These are phyloP conservation scores for Lomentospora prolificans DNA, from an alignment of 2,329 filamentous ascomycete genomes.

Conservation along the genomic window DNA sequence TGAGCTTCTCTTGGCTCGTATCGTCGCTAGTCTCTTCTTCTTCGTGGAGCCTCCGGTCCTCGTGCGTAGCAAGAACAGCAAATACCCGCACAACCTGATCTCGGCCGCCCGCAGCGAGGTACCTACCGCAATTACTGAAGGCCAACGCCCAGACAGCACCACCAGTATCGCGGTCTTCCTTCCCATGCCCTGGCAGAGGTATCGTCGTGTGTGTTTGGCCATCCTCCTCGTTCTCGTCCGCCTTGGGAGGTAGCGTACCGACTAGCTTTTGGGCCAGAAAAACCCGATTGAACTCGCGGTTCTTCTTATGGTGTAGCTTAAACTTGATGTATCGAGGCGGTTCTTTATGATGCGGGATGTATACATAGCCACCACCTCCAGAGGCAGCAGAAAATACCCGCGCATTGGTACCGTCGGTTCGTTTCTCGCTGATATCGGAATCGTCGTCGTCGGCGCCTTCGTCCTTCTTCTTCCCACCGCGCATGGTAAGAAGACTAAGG, in stretches of 20 bases:
- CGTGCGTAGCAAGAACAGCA: slow-evolving; percentile 72
- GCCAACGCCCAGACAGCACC: slow-evolving; percentile 85
- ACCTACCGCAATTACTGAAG: slow-evolving; percentile 86
- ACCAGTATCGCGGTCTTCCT: slow-evolving; percentile 29
- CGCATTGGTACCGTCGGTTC: slow-evolving; percentile 74
- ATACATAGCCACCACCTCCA: slow-evolving; percentile 53
- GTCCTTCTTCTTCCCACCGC: slow-evolving; percentile 64
- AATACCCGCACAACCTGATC: slow-evolving; percentile 81
- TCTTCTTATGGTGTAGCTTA: slow-evolving; percentile 68
- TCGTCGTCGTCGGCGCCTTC: slow-evolving; percentile 48
- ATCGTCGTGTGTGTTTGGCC: slow-evolving; percentile 22
- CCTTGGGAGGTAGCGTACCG: slow-evolving; percentile 36
- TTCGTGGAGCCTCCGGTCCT: slow-evolving; percentile 68
- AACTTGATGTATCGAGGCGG: slow-evolving; percentile 88
- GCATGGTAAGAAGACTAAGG: slow-evolving; percentile 69
- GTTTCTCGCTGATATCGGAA: slow-evolving; percentile 57
- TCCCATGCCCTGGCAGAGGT: slow-evolving; percentile 19
- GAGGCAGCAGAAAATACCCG: slow-evolving; percentile 71
- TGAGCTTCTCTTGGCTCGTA: slow-evolving; percentile 50
- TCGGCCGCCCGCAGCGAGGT: slow-evolving; percentile 84
- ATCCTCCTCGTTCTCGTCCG: slow-evolving; percentile 16
- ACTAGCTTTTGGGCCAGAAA: slow-evolving; percentile 89
- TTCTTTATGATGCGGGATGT: slow-evolving; percentile 77
- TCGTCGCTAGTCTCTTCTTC: slow-evolving; percentile 47
- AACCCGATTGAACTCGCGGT: slow-evolving; percentile 71